These are phyloP conservation scores for Hyaloscypha variabilis DNA, from an alignment of 495 filamentous ascomycete species.

Conservation along the genomic window DNA sequence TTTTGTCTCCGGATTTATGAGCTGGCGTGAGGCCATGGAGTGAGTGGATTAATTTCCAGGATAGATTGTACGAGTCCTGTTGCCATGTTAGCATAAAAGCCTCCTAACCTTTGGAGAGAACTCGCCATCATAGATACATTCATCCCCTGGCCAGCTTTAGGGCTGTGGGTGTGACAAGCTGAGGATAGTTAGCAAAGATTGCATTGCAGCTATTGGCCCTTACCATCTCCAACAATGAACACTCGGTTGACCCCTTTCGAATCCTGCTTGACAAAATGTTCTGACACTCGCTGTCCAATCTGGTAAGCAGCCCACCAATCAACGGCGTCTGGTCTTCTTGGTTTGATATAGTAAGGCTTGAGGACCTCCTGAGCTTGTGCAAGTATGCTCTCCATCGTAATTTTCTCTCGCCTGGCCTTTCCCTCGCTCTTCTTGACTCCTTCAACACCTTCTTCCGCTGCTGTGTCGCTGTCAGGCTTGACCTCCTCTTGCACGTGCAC, in stretches of 20 bases:
- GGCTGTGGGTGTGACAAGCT: slow-evolving; percentile 39
- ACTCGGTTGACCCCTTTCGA: slow-evolving; percentile 22
- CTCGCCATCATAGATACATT: too few species aligned
- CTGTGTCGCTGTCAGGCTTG: slow-evolving; percentile 29
- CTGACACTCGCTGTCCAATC: slow-evolving; percentile 41
- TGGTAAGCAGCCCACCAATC: slow-evolving; percentile 41
- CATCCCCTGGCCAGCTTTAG: slow-evolving; percentile 44
- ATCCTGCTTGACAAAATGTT: slow-evolving; percentile 31
- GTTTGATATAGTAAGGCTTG: slow-evolving; percentile 49
- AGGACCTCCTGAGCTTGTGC: slow-evolving; percentile 55
- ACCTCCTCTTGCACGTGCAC: slow-evolving; percentile 46
- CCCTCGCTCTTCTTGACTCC: slow-evolving; percentile 22
- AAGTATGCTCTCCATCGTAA: slow-evolving; percentile 46
- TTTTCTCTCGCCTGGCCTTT: slow-evolving; percentile 38
- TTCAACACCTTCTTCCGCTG: slow-evolving; percentile 16
- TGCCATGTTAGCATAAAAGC: too few species aligned
- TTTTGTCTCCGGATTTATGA: slow-evolving; percentile 2
- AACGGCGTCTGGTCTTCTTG: slow-evolving; percentile 34
- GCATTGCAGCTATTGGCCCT: neutral
- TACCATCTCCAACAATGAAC: slow-evolving; percentile 35
- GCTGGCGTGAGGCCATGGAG: slow-evolving; percentile 32
- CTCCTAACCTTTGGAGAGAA: too few species aligned
- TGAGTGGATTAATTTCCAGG: slow-evolving; percentile 38
- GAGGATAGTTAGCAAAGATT: neutral
- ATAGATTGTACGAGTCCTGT: slow-evolving; percentile 37